These are phyloP conservation scores for Nidula niveotomentosa DNA, from an alignment of 1,284 basidiomycete species.

Conservation along the genomic window DNA sequence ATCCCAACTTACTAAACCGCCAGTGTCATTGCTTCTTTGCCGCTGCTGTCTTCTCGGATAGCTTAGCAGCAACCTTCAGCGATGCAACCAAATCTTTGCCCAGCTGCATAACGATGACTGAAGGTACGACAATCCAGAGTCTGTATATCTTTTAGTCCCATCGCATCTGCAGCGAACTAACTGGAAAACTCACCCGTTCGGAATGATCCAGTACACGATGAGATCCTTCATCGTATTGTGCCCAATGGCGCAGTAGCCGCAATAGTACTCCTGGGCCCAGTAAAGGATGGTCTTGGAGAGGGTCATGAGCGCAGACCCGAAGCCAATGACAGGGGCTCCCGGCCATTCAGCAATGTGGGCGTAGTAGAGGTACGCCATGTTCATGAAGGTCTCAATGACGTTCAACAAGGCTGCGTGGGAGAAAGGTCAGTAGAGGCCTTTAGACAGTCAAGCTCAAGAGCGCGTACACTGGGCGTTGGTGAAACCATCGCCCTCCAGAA, in stretches of 20 bases:
- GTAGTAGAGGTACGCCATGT: conserved; percentile 75
- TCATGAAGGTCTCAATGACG: conserved; percentile 76
- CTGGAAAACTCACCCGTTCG: conserved; percentile 65
- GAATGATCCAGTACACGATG: conserved; percentile 69
- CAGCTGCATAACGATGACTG: conserved; percentile 53
- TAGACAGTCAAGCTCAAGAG: background rate
- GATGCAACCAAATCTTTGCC: conserved; percentile 54
- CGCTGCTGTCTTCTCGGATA: conserved; percentile 8
- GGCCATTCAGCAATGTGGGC: conserved; percentile 61
- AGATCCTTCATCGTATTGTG: conserved; percentile 65
- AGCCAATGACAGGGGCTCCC: conserved; percentile 73
- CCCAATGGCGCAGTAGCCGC: conserved; percentile 68
- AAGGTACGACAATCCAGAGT: conserved; percentile 72
- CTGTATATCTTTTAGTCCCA: too few species aligned
- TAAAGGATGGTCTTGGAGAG: conserved; percentile 87
- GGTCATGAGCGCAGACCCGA: conserved; percentile 74
- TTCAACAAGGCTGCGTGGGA: conserved; percentile 68
- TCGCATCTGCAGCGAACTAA: conserved; percentile 29
- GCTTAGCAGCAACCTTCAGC: conserved; percentile 37
- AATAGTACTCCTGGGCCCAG: conserved; percentile 75
- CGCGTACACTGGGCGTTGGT: conserved; percentile 81
- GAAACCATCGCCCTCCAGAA: conserved; percentile 74
- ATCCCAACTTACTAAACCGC: background rate
- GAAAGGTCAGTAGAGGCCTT: background rate
- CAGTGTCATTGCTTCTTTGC: conserved; percentile 1